Evolutionary conservation across 805 yeast species (phyloP).

Genomic region (Candida ponderosae): DNA sequence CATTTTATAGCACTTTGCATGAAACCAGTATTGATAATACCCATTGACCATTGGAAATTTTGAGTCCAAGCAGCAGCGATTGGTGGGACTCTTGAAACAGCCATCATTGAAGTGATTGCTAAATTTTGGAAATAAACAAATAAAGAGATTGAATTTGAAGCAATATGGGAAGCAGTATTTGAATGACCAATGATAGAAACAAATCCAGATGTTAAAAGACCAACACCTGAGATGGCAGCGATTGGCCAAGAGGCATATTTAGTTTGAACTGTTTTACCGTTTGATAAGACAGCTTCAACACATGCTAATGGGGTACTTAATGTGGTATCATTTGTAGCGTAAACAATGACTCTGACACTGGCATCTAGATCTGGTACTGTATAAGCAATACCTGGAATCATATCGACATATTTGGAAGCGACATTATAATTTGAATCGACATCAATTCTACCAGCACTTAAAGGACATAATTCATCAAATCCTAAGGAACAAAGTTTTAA

Average conservation of each 20-base stretch:
- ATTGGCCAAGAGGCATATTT: conserved; percentile 93
- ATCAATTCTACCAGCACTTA: conserved; percentile 81
- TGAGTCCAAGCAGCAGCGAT: conserved; percentile 98
- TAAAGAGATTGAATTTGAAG: conserved; percentile 89
- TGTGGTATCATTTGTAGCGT: conserved; percentile 37
- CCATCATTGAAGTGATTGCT: conserved; percentile 93
- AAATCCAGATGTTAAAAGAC: conserved; percentile 80
- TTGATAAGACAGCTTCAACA: conserved; percentile 78
- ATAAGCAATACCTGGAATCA: conserved; percentile 79
- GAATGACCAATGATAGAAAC: conserved; percentile 85
- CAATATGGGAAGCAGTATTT: conserved; percentile 91
- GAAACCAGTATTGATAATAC: conserved; percentile 67
- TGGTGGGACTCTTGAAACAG: conserved; percentile 87
- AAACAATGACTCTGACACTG: conserved; percentile 66
- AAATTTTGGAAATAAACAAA: conserved; percentile 91
- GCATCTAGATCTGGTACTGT: conserved; percentile 95
- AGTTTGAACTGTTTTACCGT: conserved; percentile 92
- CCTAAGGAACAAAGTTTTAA: conserved; percentile 60
- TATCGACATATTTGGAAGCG: conserved; percentile 29
- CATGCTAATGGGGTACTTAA: conserved; percentile 61
- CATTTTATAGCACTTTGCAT: conserved; percentile 83
- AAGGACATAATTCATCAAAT: conserved; percentile 66
- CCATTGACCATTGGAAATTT: conserved; percentile 95
- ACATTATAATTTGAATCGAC: conserved; percentile 44
- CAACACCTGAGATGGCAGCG: conserved; percentile 84